Evolutionary conservation across 805 yeast genomes (phyloP), one percentile per base, ranked within the genome.

Genomic region (Yarrowia alimentaria): DNA sequence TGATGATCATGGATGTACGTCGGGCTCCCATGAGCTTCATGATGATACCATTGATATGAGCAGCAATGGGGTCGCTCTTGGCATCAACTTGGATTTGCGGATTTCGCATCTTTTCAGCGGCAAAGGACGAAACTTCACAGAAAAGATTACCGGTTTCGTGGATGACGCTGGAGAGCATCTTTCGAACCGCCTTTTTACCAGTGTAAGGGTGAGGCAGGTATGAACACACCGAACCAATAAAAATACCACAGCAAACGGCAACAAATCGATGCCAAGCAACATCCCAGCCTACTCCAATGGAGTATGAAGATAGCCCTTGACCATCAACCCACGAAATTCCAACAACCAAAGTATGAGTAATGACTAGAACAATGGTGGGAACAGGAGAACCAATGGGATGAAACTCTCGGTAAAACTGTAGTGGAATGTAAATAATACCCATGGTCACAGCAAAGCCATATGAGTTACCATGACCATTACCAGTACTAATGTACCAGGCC

Each of bases 241-340:
- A 11, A 13, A 67, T 50, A 3, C 70, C 70, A 21, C 60, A 55
- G 2, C 58, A 32, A 6, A 65, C 69, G 5, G 64, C 60, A 3
- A 61, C 63, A 28, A 64, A 62, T 11, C 69, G 58, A n/a, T 63
- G 54, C 66, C 68, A 65, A 0, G 69, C 68, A 10, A 61, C 61
- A 0, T 54, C 43, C 52, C 57, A 65, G 2, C 70, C 70, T 3
- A 53, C 52, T 1, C 60, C 63, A 6, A 62, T 55, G 10, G 31
- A 55, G 11, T 54, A 54, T 0, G 58, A 56, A 0, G 54, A 42
- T 1, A 61, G 56, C 10, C 37, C 17, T 14, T 60, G 62, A 4
- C 55, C 57, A 6, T 57, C 55, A 17, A 55, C 57, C 65, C 68
- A 67, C 29, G 68, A 64, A 28, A 61, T 58, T 4, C 68, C 69